Base-by-base conservation (phyloP, 2,329 filamentous ascomycete genomes). In the Aspergillus brasiliensis region DNA sequence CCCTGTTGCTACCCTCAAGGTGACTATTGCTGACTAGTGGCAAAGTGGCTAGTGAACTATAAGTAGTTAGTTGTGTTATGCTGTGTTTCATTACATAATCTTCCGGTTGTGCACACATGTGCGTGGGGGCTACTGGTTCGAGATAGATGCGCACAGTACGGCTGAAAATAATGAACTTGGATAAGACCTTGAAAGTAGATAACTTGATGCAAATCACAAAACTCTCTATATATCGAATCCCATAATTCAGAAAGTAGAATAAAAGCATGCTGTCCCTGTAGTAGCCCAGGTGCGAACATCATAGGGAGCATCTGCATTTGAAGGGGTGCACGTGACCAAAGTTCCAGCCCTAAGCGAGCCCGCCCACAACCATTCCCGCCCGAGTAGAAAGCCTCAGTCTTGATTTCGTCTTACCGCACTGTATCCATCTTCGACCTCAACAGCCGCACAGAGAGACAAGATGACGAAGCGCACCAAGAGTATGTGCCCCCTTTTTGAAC, bases 381-480 rank as follows among this genome's bases (percentile, higher is more conserved):
- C 66, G 70, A 67, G 67, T 71, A 66, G 69, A 67, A 73, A 73
- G 72, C 66, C 66, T 66, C 67, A 62, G 64, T 63, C 67, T 74
- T 63, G 69, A 70, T 66, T 73, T 71, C 67, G 65, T 63, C 65
- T 65, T 65, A 63, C 71, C 70, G 71, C 69, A 69, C 70, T 70
- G 63, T 70, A 69, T 68, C 67, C 71, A 73, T 73, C 72, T 74
- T 75, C 69, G 73, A 71, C 71, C 67, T 72, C 68, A 70, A 70
- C 71, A 73, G 68, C 67, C 70, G 66, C 66, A 72, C 64, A 68
- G 63, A 68, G 63, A 75, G 82, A 81, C 86, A 92, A 88, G 83
- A 95, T 95, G 91, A 92, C 91, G 81, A 94, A 95, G 88, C 89
- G 92, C 86, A 96, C 92, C 72, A 96, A 91, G 90, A 96, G 82